Evolutionary conservation across 352 stramenopile genomes (phyloP), one percentile per base, ranked within the genome.

Genomic region (Globisporangium carolinianum): DNA sequence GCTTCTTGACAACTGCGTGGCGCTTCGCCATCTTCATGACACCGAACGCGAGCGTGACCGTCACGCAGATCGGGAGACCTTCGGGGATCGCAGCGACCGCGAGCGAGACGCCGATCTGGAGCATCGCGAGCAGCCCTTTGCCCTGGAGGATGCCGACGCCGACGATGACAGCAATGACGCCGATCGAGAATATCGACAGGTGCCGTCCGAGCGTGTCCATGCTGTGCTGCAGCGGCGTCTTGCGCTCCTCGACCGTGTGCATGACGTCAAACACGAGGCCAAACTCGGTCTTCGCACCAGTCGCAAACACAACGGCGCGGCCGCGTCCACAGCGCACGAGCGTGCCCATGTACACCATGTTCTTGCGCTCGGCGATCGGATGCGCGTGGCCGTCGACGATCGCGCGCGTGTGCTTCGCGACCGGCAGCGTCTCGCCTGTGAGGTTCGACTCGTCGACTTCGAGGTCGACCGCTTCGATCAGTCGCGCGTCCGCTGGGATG

Each of bases 321-420:
- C 86, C 96, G 24, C 91, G 79, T 5, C 97, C 97, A 14, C 74
- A 76, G 39, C 88, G 94, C 35, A 99, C 90, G 15, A 98, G 77
- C 18, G 96, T 99, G 36, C 96, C 96, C 82, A 97, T 97, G 79
- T 99, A 99, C 11, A 97, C 76, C 38, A 99, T 82, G 70, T 99
- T 83, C 57, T 91, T 91, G 24, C 82, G 74, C 53, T 94, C 84
- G 6, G 84, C 82, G 43, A 94, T 73, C 12, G 81, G 70, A 35
- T 90, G 79, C 47, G 75, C n/a, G 37, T 91, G 77, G 37, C 76
- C 85, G 35, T 87, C 76, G 6, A 76, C 69, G 35, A 93, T 88
- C 17, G 71, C 48, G 1, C 36, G 65, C 12, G 75, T 93, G 58
- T 85, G 73, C 63, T 94, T 91, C 35, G 69, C 50, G 0, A 98